Evolutionary conservation across 352 stramenopile genomes (phyloP), one percentile per base, ranked within the genome.

Genomic region (Blastocystis sp.): DNA sequence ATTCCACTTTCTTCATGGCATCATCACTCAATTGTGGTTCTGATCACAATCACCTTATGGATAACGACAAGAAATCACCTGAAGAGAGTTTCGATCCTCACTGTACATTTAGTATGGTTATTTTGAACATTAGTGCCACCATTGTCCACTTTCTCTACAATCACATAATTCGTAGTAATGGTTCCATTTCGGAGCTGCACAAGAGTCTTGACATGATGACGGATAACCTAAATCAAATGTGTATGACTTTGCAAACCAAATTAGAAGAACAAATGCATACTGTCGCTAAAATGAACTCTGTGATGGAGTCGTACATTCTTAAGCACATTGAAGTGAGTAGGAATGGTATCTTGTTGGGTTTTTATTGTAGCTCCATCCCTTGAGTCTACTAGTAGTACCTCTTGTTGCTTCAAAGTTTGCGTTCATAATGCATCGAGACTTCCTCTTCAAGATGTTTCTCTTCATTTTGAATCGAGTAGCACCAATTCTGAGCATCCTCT

Each of bases 281-380:
- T n/a, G 65, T 83, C 32, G 56, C 71, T 5, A 83, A 65, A 42
- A 83, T 83, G 71, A 83, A 65, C 49, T 65, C 3, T 24, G 65
- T 83, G 71, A 83, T 83, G 71, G 71, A 83, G 0, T 83, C 46
- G 6, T 83, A 52, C 24, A 9, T 83, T 65, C 51, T 83, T 21
- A 37, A 52, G 1, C 46, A 66, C n/a, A 27, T 83, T 21, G 46
- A 83, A 35, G 71, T 42, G n/a, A 49, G 71, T 83, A 67, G 19
- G 16, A 16, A 32, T 39, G 1, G 7, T 9, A 46, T 46, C 39
- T 9, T 42, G 14, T 66, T 32, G 1, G 27, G 37, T 11, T 46
- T 24, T 65, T 7, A 5, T 9, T 4, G 1, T 46, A 83, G 71
- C 65, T 66, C 71, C 71, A 51, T 83, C 71, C 6, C 3, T 66